Evolutionary conservation across 257 asterid species (phyloP).

Genomic region (Ilex asprella): DNA sequence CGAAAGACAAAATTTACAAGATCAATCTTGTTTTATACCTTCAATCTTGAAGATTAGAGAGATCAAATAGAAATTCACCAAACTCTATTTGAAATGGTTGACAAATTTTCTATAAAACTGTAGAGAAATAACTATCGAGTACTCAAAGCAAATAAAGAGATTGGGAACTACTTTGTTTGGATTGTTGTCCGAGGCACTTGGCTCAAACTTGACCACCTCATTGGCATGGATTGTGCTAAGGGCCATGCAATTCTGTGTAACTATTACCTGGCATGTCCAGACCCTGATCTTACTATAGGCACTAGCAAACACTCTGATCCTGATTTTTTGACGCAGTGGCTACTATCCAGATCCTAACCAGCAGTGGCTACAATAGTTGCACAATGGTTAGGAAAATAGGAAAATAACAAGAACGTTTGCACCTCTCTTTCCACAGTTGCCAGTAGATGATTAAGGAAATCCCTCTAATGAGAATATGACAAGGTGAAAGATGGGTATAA

Average conservation of each 20-base stretch:
- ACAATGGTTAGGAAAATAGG: too few relatives aligned
- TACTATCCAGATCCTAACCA: too few relatives aligned
- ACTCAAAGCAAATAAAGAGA: conserved; percentile 5
- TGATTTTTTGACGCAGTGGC: conserved; percentile 30
- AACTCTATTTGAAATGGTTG: too few relatives aligned
- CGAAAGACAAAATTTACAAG: too few relatives aligned
- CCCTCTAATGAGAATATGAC: too few relatives aligned
- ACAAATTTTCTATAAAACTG: background rate
- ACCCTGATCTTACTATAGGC: conserved; percentile 30
- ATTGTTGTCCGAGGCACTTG: conserved; percentile 33
- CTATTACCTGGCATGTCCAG: conserved; percentile 35
- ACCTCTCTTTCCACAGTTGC: too few relatives aligned
- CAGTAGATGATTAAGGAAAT: too few relatives aligned
- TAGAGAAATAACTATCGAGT: conserved; percentile 14
- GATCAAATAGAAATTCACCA: background rate
- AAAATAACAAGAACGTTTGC: too few relatives aligned
- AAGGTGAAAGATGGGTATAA: too few relatives aligned
- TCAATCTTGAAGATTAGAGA: conserved; percentile 8
- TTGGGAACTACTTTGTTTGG: conserved; percentile 24
- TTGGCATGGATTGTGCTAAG: conserved; percentile 24
- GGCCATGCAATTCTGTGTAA: conserved; percentile 27
- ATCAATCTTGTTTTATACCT: background rate
- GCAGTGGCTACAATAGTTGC: too few relatives aligned
- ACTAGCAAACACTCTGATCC: conserved; percentile 26
- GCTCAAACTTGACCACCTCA: conserved; percentile 19